Evolutionary conservation across 768 basidiomycete genomes (phyloP).

Genomic region (Tylopilus sp.): DNA sequence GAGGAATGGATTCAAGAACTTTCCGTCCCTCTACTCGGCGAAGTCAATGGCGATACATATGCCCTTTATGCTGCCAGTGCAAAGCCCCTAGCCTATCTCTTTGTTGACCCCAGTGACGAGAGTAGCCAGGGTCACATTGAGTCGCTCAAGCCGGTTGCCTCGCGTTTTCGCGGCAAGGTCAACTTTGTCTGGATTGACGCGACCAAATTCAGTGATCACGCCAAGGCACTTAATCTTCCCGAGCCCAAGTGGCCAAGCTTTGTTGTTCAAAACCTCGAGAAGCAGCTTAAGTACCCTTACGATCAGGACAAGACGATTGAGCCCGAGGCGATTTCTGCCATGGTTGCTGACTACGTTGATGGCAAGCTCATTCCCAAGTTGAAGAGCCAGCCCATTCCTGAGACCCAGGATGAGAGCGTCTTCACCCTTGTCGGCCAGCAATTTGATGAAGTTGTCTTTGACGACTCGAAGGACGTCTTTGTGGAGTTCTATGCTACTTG

Average conservation of each 20-base stretch:
- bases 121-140: conserved; percentile 64
- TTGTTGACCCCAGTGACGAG: conserved; percentile 76
- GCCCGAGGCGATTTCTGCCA: conserved; percentile 50
- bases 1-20: conserved; percentile 79
- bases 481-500: conserved; percentile 97
- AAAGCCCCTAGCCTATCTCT: conserved; percentile 92
- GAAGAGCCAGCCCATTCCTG: conserved; percentile 88
- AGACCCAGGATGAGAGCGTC: conserved; percentile 77
- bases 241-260: conserved; percentile 91
- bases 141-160: conserved; percentile 70
- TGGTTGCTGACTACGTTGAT: conserved; percentile 61
- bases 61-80: conserved; percentile 72
- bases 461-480: conserved; percentile 91
- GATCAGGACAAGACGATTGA: conserved; percentile 66
- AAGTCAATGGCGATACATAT: conserved; percentile 95
- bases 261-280: conserved; percentile 82
- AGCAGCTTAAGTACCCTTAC: conserved; percentile 87
- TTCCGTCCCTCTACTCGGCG: conserved; percentile 83
- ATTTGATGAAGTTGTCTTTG: conserved; percentile 83
- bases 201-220: conserved; percentile 92
- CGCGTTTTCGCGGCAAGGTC: conserved; percentile 77
- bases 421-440: conserved; percentile 82
- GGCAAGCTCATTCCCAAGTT: conserved; percentile 78
- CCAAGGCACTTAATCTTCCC: conserved; percentile 84
- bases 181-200: conserved; percentile 99